Evolutionary conservation across 2,329 filamentous ascomycete genomes (phyloP).

Genomic region (Fusarium falciforme): DNA sequence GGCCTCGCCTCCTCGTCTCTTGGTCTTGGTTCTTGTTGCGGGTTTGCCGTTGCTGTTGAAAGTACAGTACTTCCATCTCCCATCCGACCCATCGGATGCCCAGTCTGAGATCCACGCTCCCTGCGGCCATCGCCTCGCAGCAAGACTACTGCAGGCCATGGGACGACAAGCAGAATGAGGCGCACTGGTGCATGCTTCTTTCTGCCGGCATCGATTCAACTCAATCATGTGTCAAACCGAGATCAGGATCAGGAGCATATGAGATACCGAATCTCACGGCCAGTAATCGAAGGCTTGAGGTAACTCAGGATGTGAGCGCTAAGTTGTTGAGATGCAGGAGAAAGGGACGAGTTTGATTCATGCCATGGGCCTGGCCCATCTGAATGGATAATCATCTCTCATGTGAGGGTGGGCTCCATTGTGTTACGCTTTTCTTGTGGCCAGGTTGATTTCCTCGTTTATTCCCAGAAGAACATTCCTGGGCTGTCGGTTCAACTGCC

Average conservation of each 20-base stretch:
- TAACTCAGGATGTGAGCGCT: constrained; percentile 12
- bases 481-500: not conserved
- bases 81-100: constrained; percentile 23
- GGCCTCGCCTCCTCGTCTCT: constrained; percentile 25
- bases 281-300: constrained; percentile 14
- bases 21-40: constrained; percentile 18
- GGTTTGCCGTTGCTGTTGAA: constrained; percentile 15
- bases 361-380: constrained; percentile 14
- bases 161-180: constrained; percentile 24
- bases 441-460: not conserved
- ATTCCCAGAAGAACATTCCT: not conserved
- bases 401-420: not conserved
- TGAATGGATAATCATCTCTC: constrained; percentile 17
- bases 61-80: constrained; percentile 25
- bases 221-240: constrained; percentile 18
- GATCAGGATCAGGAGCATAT: constrained; percentile 16
- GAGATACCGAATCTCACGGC: constrained; percentile 13
- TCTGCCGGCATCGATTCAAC: constrained; percentile 32
- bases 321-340: constrained; percentile 30
- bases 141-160: constrained; percentile 40
- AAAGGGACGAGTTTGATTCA: constrained; percentile 28
- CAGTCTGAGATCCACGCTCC: constrained; percentile 34
- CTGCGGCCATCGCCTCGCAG: constrained; percentile 32
- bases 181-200: constrained; percentile 17
- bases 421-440: constrained; percentile 1